A percentile compares a stretch with the other conserved stretches of the same genome.
Evolutionary conservation across 163 green algal species (phyloP).

Genomic region (Chlamydomonas reinhardtii): DNA sequence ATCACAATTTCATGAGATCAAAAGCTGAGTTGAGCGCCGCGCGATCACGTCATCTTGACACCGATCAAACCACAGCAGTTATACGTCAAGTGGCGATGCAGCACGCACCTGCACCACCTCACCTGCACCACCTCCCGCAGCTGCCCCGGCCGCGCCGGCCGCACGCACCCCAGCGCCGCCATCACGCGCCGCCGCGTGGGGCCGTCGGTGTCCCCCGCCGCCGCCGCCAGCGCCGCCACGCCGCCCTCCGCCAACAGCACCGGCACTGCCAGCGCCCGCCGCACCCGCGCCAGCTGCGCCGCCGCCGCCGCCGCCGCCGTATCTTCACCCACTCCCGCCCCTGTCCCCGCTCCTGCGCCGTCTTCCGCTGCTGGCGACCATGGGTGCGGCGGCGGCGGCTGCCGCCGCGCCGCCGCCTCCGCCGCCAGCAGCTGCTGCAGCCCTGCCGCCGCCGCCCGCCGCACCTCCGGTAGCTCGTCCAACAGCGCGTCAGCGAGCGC

Average conservation of each 20-base stretch:
- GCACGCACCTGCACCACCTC: not conserved
- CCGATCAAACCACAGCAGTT: too few species aligned
- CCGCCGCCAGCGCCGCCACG: not conserved
- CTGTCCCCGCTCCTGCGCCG: not conserved
- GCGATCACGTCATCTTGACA: too few species aligned
- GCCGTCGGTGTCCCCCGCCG: constrained; percentile 17
- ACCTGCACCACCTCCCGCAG: constrained; percentile 43
- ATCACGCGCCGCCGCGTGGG: constrained; percentile 1
- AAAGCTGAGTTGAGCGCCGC: too few species aligned
- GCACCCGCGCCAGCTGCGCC: not conserved
- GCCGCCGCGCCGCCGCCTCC: not conserved
- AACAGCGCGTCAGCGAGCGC: not conserved
- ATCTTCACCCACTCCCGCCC: not conserved
- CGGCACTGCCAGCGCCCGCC: not conserved
- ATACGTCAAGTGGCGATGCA: too few species aligned
- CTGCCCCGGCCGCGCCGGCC: constrained; percentile 1
- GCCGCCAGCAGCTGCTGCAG: not conserved
- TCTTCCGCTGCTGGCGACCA: not conserved
- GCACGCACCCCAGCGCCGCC: not conserved
- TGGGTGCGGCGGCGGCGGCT: not conserved
- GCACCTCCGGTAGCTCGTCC: constrained; percentile 42
- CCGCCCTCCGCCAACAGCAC: constrained; percentile 13
- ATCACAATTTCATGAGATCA: too few species aligned
- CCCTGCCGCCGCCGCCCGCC: constrained; percentile 3
- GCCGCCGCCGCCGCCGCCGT: not conserved